Evolutionary conservation across 2,329 filamentous ascomycete species (phyloP), one percentile per base, ranked within the genome.

Genomic region (Pestalotiopsis sp.): DNA sequence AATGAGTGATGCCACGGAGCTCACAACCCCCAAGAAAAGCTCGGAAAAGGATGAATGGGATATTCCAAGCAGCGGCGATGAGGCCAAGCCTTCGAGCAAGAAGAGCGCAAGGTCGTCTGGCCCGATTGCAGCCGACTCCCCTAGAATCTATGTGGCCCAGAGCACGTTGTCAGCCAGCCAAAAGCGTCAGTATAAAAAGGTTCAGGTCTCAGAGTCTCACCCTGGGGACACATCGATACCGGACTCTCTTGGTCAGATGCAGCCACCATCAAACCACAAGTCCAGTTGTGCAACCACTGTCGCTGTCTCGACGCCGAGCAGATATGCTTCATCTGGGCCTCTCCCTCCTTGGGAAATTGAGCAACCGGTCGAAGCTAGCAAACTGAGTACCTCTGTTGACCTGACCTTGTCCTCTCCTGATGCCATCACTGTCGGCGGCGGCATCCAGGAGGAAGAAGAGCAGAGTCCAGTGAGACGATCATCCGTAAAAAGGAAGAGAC

Each of bases 111-210:
- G 61, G 45, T 68, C 41, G 9, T 67, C 74, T 68, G 72, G 74
- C 25, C 45, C 71, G 49, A 64, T 41, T 23, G 27, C 71, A 3
- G 68, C 66, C 7, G 72, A 75, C 6, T 65, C 70, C 4, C 58
- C 70, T 11, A 75, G 75, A 23, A 77, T 79, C 68, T 78, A 78
- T 68, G 69, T 79, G 66, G 74, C 77, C 27, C 75, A 73, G 60
- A 78, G 75, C 71, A 74, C 72, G 58, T 71, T 79, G 20, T 78
- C 77, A 39, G 76, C 76, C 1, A 78, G 77, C 74, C 76, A 79
- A 66, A 78, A 76, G 66, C 74, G 76, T 7, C 74, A 79, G 67
- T 78, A 78, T 66, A 74, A 76, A 60, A 76, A 69, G 68, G 70
- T 78, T 31, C 73, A 73, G 13, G 69, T 74, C 14, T 64, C 74